These are phyloP conservation scores for Cetraspora pellucida DNA, from an alignment of 192 early-diverging fungal species.

Conservation along the genomic window DNA sequence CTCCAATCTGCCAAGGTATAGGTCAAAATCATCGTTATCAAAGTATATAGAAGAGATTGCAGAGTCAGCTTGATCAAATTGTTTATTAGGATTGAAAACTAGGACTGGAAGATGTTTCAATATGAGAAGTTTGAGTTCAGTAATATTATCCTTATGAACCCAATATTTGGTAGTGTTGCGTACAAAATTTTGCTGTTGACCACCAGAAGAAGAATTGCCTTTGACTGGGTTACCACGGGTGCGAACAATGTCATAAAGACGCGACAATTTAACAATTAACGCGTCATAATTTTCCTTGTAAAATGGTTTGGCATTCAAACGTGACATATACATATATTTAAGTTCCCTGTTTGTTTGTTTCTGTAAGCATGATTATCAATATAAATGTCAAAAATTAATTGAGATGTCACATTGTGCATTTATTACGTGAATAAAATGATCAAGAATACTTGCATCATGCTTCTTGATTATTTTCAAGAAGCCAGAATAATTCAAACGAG, in stretches of 20 bases:
- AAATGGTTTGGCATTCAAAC: conserved; percentile 83
- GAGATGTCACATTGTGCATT: neutral
- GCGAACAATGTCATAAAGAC: conserved; percentile 78
- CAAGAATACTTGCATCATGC: conserved; percentile 73
- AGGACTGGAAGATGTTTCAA: conserved; percentile 93
- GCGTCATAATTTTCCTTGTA: conserved; percentile 88
- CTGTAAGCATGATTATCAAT: conserved; percentile 41
- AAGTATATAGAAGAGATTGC: conserved; percentile 96
- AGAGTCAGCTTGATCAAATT: conserved; percentile 73
- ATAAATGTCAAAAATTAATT: neutral
- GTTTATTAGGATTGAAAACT: conserved; percentile 83
- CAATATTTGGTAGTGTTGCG: conserved; percentile 98
- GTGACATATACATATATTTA: conserved; percentile 77
- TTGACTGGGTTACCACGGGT: conserved; percentile 68
- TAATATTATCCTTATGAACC: conserved; percentile 98
- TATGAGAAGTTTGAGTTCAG: conserved; percentile 92
- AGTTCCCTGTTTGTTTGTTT: conserved; percentile 88
- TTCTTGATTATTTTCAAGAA: conserved; percentile 98
- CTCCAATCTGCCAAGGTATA: conserved; percentile 90
- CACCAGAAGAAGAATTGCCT: conserved; percentile 59
- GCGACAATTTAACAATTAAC: conserved; percentile 85
- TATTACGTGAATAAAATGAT: neutral
- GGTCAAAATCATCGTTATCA: conserved; percentile 94
- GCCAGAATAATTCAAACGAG: conserved; percentile 81
- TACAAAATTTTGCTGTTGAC: conserved; percentile 76